Conservation (phyloP, 23 red algal genomes). For the Agarophyton chilense region DNA sequence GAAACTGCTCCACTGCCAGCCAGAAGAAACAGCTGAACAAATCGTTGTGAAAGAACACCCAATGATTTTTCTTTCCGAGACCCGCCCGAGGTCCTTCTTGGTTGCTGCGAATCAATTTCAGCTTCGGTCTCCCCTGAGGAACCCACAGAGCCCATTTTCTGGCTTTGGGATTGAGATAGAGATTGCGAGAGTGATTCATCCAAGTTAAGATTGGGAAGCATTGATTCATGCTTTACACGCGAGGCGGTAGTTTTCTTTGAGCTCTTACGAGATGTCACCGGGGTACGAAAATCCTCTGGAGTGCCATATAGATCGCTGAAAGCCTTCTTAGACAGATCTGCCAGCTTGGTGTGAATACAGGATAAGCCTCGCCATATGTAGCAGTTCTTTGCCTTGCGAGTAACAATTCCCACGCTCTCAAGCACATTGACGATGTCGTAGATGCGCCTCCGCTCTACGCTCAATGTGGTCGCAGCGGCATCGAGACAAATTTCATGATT, state of each 20-base stretch:
- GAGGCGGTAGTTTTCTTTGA: constrained; percentile 4
- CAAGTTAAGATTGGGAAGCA: constrained; percentile 12
- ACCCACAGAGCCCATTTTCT: constrained; percentile 2
- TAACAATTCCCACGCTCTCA: constrained; percentile 91
- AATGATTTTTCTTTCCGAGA: constrained; percentile 94
- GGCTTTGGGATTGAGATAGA: constrained; percentile 11
- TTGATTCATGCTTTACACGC: constrained; percentile 3
- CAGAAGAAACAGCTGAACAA: constrained; percentile 93
- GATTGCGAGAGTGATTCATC: constrained; percentile 16
- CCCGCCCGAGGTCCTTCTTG: constrained; percentile 4
- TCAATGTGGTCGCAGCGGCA: constrained; percentile 61
- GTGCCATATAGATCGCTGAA: constrained; percentile 55
- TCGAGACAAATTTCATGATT: constrained; percentile 87
- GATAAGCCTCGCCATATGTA: constrained; percentile 87
- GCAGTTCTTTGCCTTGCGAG: constrained; percentile 85
- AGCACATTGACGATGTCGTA: constrained; percentile 99
- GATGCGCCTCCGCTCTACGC: constrained; percentile 91
- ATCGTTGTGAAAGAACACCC: constrained; percentile 89
- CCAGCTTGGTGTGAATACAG: constrained; percentile 58
- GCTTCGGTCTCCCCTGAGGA: constrained; percentile 59
- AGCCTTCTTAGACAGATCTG: constrained; percentile 46
- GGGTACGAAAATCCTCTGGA: constrained; percentile 72
- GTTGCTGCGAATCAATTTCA: constrained; percentile 13
- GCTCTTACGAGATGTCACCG: constrained; percentile 15
- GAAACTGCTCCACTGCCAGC: constrained; percentile 52